Conservation (phyloP, 208 protist genomes). For the Leishmania amazonensis region DNA sequence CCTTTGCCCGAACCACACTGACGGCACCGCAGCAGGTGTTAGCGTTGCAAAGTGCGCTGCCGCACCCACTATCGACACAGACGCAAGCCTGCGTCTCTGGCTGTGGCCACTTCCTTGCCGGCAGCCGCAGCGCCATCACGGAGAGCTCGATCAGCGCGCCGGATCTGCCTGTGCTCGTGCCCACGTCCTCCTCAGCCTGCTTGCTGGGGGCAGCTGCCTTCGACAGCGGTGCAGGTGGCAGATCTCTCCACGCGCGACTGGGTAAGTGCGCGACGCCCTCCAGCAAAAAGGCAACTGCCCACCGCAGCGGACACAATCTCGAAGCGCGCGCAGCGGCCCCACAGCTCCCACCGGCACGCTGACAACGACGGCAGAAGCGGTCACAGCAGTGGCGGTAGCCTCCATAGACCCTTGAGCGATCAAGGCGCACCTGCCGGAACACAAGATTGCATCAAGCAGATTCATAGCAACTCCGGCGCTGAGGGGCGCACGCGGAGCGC, state of each 20-base stretch:
- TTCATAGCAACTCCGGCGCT: not conserved
- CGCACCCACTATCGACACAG: not conserved
- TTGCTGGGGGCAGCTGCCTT: not conserved
- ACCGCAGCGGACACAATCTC: not conserved
- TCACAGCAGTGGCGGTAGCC: not conserved
- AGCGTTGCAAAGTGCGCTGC: not conserved
- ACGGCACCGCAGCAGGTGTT: not conserved
- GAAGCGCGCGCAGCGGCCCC: not conserved
- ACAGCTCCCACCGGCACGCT: not conserved
- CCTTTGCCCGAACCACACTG: not conserved
- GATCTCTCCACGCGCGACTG: not conserved
- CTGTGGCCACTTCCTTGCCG: not conserved
- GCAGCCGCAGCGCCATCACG: not conserved
- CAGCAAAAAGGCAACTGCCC: not conserved
- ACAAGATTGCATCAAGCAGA: not conserved
- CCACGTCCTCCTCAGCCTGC: not conserved
- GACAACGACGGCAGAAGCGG: not conserved
- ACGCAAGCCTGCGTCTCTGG: not conserved
- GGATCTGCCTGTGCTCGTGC: slow-evolving; percentile 4
- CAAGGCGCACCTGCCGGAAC: not conserved
- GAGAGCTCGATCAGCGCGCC: slow-evolving; percentile 1
- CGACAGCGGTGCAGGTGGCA: not conserved
- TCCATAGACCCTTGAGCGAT: not conserved
- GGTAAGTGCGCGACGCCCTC: not conserved
- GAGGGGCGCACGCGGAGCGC: not conserved